Conservation (phyloP, 2,329 filamentous ascomycete species). For the Rhynchosporium graminicola region DNA sequence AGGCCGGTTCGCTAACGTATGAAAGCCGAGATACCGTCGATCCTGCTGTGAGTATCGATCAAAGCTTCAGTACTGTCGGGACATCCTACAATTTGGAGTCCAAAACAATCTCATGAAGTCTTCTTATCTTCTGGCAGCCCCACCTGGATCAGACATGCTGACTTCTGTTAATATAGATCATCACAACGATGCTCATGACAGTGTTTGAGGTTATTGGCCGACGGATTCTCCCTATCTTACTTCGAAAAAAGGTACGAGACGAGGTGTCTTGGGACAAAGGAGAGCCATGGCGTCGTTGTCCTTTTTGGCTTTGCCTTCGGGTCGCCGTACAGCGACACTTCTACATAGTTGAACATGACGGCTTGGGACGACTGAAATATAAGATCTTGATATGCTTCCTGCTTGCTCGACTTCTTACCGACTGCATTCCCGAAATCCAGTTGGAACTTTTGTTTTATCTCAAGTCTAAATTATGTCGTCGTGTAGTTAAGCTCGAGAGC, state of each 20-base stretch:
- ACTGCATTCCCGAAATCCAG: slow-evolving; percentile 38
- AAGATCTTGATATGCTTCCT: slow-evolving; percentile 56
- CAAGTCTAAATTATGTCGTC: slow-evolving; percentile 55
- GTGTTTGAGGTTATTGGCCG: slow-evolving; percentile 57
- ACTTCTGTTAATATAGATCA: slow-evolving; percentile 23
- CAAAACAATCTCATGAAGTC: not conserved
- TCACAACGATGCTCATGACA: slow-evolving; percentile 61
- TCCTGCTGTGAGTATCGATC: slow-evolving; percentile 48
- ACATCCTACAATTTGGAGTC: not conserved
- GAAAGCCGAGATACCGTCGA: slow-evolving; percentile 60
- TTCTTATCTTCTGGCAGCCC: not conserved
- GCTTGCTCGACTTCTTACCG: slow-evolving; percentile 49
- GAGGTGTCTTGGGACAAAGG: slow-evolving; percentile 52
- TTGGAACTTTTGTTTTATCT: slow-evolving; percentile 46
- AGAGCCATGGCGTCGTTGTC: slow-evolving; percentile 63
- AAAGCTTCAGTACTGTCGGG: not conserved
- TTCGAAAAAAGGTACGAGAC: slow-evolving; percentile 62
- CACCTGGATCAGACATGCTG: not conserved
- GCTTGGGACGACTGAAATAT: slow-evolving; percentile 52
- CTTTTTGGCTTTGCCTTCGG: slow-evolving; percentile 63
- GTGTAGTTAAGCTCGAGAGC: slow-evolving; percentile 58
- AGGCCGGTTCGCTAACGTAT: slow-evolving; percentile 49
- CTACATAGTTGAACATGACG: slow-evolving; percentile 42
- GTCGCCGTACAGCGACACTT: slow-evolving; percentile 58
- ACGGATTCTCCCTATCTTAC: slow-evolving; percentile 38